phyloP scores from a whole-genome alignment of 75 land plant genomes.

The Isoetes taiwanensis region DNA sequence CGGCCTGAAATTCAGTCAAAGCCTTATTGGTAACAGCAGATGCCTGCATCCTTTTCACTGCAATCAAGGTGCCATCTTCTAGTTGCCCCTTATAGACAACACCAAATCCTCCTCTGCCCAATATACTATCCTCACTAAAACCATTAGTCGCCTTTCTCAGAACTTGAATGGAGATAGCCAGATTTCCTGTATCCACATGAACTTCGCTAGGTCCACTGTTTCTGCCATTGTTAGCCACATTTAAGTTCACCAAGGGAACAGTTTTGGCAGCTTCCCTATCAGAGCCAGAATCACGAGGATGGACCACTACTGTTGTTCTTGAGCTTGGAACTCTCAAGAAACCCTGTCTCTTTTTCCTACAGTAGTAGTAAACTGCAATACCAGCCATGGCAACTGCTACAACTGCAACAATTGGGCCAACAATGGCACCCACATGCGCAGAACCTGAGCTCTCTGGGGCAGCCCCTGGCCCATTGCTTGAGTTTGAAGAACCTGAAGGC shows the following conservation, averaged over 20 bases:
- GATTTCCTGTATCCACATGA: conserved; percentile 33
- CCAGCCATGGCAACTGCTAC: not conserved
- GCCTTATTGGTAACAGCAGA: conserved; percentile 59
- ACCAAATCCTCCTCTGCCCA: conserved; percentile 96
- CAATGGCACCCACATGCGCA: conserved; percentile 3
- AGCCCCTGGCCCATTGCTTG: too few species aligned
- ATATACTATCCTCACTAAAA: conserved; percentile 66
- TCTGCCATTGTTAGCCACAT: too few species aligned
- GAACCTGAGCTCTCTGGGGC: too few species aligned
- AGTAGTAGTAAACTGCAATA: not conserved
- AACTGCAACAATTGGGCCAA: not conserved
- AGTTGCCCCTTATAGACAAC: conserved; percentile 87
- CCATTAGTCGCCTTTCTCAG: conserved; percentile 61
- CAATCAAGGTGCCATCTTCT: conserved; percentile 83
- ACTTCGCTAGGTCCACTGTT: conserved; percentile 6
- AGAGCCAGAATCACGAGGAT: not conserved
- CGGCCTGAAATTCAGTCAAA: conserved; percentile 74
- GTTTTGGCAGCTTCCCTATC: not conserved
- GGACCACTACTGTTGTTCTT: not conserved
- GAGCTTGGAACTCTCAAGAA: conserved; percentile 1
- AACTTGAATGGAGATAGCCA: conserved; percentile 70
- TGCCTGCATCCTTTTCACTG: conserved; percentile 91
- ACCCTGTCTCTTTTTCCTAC: not conserved
- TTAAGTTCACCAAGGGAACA: too few species aligned
- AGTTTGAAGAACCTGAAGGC: too few species aligned